Conservation (phyloP, 371 early-diverging fungal genomes). For the Rhizopus microsporus region DNA sequence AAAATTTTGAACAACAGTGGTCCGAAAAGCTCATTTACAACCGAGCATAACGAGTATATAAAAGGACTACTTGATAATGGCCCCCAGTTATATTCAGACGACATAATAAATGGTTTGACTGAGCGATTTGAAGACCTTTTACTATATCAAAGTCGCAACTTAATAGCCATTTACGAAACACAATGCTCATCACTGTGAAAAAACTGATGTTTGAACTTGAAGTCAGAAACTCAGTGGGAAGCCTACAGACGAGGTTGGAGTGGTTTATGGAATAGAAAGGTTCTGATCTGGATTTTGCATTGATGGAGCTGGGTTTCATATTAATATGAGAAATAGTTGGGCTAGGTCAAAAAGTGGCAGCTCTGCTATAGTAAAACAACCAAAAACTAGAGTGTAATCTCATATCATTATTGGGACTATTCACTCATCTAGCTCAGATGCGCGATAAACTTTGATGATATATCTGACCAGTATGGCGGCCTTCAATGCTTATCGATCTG, state of each 20-base stretch:
- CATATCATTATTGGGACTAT: too few relatives aligned
- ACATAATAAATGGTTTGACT: conserved; percentile 15
- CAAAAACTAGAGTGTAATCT: neutral
- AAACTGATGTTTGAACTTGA: conserved; percentile 11
- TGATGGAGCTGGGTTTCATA: conserved; percentile 11
- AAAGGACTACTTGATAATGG: conserved; percentile 9
- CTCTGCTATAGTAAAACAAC: too few relatives aligned
- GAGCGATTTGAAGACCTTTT: conserved; percentile 12
- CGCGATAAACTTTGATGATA: neutral
- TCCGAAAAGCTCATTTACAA: too few relatives aligned
- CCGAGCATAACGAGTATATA: too few relatives aligned
- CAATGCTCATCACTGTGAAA: conserved; percentile 14
- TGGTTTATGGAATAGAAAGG: conserved; percentile 8
- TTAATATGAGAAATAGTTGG: conserved; percentile 8
- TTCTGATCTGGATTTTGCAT: conserved; percentile 7
- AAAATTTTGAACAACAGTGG: too few relatives aligned
- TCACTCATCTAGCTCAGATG: neutral
- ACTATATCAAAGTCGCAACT: too few relatives aligned
- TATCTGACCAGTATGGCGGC: conserved; percentile 8
- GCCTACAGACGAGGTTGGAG: conserved; percentile 4
- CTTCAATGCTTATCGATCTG: conserved; percentile 9
- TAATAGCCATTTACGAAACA: conserved; percentile 13
- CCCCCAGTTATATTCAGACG: conserved; percentile 12
- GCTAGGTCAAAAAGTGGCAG: too few relatives aligned
- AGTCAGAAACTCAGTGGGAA: conserved; percentile 8